A percentile compares a stretch with the other conserved stretches of the same genome.
phyloP scores from a whole-genome alignment of 768 basidiomycete species.

The Suillus tomentosus region DNA sequence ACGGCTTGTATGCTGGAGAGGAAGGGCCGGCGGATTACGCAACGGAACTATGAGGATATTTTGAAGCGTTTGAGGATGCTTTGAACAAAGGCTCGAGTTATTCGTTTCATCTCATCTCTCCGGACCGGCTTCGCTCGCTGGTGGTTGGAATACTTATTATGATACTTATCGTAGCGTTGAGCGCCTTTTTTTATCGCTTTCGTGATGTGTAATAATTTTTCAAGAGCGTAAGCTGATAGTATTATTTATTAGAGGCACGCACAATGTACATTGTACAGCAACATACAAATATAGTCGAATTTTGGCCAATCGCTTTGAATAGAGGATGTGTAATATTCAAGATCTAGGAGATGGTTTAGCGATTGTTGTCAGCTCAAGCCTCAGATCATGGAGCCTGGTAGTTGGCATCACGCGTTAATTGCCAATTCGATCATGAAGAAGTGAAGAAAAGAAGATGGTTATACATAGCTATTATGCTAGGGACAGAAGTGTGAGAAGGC shows the following conservation, averaged over 20 bases:
- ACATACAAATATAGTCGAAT: background rate
- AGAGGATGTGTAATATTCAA: background rate
- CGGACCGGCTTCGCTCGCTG: background rate
- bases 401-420: background rate
- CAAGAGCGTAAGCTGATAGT: background rate
- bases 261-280: background rate
- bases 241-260: background rate
- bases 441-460: background rate
- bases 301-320: background rate
- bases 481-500: background rate
- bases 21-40: conserved; percentile 38
- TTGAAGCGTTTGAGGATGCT: conserved; percentile 38
- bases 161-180: conserved; percentile 5
- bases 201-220: background rate
- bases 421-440: background rate
- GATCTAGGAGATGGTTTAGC: background rate
- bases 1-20: conserved; percentile 44
- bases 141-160: background rate
- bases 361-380: background rate
- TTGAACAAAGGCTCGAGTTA: conserved; percentile 3
- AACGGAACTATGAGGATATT: conserved; percentile 37
- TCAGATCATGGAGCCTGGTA: background rate
- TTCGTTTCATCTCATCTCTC: background rate
- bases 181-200: background rate
- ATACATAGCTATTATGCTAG: background rate